Percentiles rank a stretch among this genome's conserved stretches.
These are phyloP conservation scores for Phoenix dactylifera DNA, from an alignment of 176 grass and related monocot species.

Conservation along the genomic window DNA sequence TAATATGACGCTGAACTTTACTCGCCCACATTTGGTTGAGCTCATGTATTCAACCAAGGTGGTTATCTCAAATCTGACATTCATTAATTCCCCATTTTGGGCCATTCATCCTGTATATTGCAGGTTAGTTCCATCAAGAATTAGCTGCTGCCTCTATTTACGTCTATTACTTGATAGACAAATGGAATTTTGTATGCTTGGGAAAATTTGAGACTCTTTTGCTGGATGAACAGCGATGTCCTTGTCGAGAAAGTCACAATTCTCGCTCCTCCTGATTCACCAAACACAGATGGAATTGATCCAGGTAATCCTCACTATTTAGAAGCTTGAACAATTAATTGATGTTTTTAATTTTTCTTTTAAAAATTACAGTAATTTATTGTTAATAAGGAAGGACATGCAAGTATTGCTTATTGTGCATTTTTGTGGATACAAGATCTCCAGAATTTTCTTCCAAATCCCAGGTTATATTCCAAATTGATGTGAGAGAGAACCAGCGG, in stretches of 20 bases:
- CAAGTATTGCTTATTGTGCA: too few relatives aligned
- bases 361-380: too few relatives aligned
- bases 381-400: too few relatives aligned
- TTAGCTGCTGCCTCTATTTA: conserved; percentile 27
- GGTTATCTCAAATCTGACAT: conserved; percentile 90
- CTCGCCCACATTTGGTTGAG: conserved; percentile 81
- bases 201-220: conserved; percentile 29
- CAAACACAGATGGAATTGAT: conserved; percentile 78
- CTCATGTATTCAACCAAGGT: conserved; percentile 71
- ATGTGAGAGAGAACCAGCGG: too few relatives aligned
- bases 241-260: conserved; percentile 77
- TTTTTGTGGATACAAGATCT: too few relatives aligned
- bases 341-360: too few relatives aligned
- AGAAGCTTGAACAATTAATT: too few relatives aligned
- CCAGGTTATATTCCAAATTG: too few relatives aligned
- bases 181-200: conserved; percentile 26
- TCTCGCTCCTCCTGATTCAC: conserved; percentile 70
- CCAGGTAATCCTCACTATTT: conserved; percentile 46
- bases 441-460: too few relatives aligned
- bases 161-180: conserved; percentile 27
- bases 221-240: conserved; percentile 73
- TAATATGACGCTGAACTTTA: conserved; percentile 61
- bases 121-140: conserved; percentile 45
- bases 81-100: conserved; percentile 86
- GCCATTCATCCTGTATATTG: conserved; percentile 94